Base-by-base conservation (phyloP, 2,329 filamentous ascomycete genomes). In the Alternaria solani region DNA sequence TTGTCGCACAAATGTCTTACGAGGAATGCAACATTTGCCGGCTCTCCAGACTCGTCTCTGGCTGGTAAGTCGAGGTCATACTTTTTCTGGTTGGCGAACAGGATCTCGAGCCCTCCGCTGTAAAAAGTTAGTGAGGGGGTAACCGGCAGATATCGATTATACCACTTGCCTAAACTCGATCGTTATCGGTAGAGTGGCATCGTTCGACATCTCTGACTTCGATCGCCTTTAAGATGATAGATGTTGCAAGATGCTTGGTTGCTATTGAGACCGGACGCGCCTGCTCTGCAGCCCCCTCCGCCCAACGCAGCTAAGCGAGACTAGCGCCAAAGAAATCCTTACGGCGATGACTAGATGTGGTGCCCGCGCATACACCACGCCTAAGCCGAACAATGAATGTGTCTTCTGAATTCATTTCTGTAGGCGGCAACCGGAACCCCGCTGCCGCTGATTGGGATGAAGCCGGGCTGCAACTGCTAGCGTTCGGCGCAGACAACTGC, bases 371-470 rank as follows among this genome's bases (percentile, higher is more conserved):
- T 60, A 57, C 63, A 59, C 61, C 59, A 61, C 61, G 47, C 54
- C 64, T 59, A 54, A 49, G 39, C 58, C 54, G 25, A 51, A 76
- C 39, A 52, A 78, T 78, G 76, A 61, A 73, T 62, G 64, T 75
- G 7, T 64, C 63, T 26, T 39, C 69, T 2, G 82, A 84, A 43
- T 88, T 86, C 70, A 83, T 95, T 67, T 89, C 92, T 47, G 88
- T 90, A 64, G 95, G 95, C 62, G 94, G 93, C 47, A 99, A 98
- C 79, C 87, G 94, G 70, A 92, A 98, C 72, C 91, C 94, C 18
- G 89, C 90, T 16, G 91, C 93, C 28, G 94, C 94, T 28, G 94
- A 98, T 81, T 99, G 95, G 95, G 88, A 91, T 74, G 75, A 80
- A 20, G 81, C 85, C 18, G 73, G 77, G 64, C 82, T 82, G 20